Evolutionary conservation across 208 protist genomes (phyloP).

Genomic region (Wallacemonas collosoma): DNA sequence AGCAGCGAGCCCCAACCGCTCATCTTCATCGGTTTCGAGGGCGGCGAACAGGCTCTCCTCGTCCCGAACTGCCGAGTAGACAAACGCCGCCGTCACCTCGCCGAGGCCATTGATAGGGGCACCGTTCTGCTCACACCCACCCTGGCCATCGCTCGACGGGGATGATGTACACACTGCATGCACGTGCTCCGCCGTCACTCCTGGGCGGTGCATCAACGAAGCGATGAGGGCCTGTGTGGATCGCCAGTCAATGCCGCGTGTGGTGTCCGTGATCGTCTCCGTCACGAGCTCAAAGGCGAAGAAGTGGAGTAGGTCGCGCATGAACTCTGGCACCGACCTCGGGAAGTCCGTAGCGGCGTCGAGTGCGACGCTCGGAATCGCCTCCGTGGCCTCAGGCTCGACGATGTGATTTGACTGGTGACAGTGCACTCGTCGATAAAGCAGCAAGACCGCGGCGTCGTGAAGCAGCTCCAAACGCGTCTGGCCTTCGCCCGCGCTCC

Average conservation of each 20-base stretch:
- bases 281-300: not conserved
- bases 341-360: not conserved
- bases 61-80: not conserved
- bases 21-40: not conserved
- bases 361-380: too few relatives aligned
- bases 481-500: not conserved
- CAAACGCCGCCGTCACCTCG: constrained; percentile 4
- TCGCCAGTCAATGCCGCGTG: too few relatives aligned
- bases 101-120: too few relatives aligned
- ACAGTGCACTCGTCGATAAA: constrained; percentile 2
- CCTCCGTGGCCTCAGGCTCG: too few relatives aligned
- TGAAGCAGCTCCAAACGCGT: constrained; percentile 25
- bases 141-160: too few relatives aligned
- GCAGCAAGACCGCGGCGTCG: constrained; percentile 2
- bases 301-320: not conserved
- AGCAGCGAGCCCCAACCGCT: not conserved
- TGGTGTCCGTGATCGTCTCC: not conserved
- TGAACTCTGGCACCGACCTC: not conserved
- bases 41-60: not conserved
- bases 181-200: too few relatives aligned
- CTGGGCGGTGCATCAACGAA: too few relatives aligned
- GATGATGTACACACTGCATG: too few relatives aligned
- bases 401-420: not conserved
- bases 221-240: too few relatives aligned
- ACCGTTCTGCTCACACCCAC: too few relatives aligned